Evolutionary conservation across 2,329 filamentous ascomycete genomes (phyloP), one percentile per base, ranked within the genome.

Genomic region (Diaporthe velutina): DNA sequence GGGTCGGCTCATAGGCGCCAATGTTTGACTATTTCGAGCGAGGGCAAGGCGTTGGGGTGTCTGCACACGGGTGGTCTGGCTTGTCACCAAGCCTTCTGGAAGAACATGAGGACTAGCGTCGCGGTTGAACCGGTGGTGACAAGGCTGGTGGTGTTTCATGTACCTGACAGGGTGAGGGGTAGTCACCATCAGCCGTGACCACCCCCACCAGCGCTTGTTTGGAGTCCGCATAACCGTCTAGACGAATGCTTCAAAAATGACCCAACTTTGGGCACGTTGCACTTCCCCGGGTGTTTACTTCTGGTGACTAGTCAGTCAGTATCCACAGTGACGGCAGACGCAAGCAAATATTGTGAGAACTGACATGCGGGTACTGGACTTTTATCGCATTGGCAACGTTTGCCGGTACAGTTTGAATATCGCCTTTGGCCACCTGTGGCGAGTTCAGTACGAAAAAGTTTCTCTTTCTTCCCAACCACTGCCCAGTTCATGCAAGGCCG

Each of bases 101-200:
- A 64, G 52, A 45, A 54, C 72, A 64, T 66, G 73, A 58, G 45
- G 70, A 60, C 66, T 72, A 54, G 68, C 67, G 55, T 70, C 58
- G 72, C 45, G 68, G 54, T 30, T 64, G 70, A 74, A 68, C 71
- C 45, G 38, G 38, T 50, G 55, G 54, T 67, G 70, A 73, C 61
- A 75, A 71, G 70, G 58, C 55, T 71, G 71, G 35, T 76, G 67
- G 71, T 75, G 75, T 76, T 76, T 76, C 75, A 75, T 72, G 68
- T 76, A 73, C 71, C 71, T 76, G 71, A 70, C 58, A 74, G 30
- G 73, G 60, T 74, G 68, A 74, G 70, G 73, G 73, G 60, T 38
- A 57, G 67, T 73, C 48, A 52, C 22, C 60, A 28, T 45, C 19
- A 71, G 64, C 64, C 54, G 48, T 61, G 58, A 75, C 25, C 70